Evolutionary conservation across 768 basidiomycete genomes (phyloP), one percentile per base, ranked within the genome.

Genomic region (Cystofilobasidium ferigula): DNA sequence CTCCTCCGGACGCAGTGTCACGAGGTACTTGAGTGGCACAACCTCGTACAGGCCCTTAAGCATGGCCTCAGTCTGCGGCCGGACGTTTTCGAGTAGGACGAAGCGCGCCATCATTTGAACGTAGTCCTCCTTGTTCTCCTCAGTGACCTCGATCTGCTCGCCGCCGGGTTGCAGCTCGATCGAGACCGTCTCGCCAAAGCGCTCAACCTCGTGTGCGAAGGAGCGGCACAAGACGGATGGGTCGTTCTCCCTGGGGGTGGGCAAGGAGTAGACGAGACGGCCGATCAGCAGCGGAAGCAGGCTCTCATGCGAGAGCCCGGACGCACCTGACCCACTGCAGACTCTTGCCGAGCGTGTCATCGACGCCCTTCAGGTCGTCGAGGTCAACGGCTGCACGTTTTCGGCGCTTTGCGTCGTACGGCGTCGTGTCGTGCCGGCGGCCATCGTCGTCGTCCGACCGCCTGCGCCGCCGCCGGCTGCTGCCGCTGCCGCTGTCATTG

Each of bases 11-110:
- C 38, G 18, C 13, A 62, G 45, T 24, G 62, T 62, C 34, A 22
- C 10, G 8, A 62, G 28, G 26, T 32, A 36, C 34, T 26, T 28
- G 18, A 32, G 34, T 35, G 22, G 34, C 5, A 62, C 51, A 16
- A 62, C 34, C 51, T 62, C 62, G 35, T 62, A 47, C n/a, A 62
- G 5, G 26, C 62, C 62, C 45, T 42, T 62, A 14, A 62, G 62
- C 62, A 62, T 62, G 26, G 62, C 62, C 45, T 62, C 62, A 3
- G 62, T 62, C 62, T 62, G 62, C 26, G 32, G 34, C 34, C 48
- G 43, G 16, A 62, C 62, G 34, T 34, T 62, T 34, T 62, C 62
- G 35, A 62, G 26, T 10, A 62, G 38, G 35, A 62, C 51, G 28
- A 51, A 62, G 34, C 62, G 32, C 13, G 62, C 47, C 26, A 62